Conservation (phyloP, 2,329 filamentous ascomycete species). For the Aspergillus quadricinctus region DNA sequence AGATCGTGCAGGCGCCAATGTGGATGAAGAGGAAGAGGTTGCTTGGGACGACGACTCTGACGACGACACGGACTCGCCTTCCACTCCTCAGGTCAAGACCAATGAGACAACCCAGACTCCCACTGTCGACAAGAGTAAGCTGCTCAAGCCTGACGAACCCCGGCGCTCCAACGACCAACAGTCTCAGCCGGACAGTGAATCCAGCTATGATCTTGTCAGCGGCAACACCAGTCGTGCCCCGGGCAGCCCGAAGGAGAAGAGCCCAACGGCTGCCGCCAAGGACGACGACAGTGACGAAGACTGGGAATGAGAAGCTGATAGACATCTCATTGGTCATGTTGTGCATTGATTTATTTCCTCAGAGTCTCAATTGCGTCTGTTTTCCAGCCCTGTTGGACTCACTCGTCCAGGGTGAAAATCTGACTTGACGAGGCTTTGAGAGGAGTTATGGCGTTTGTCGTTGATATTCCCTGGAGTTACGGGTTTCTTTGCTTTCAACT, state of each 20-base stretch:
- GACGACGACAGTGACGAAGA: conserved; percentile 66
- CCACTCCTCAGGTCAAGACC: conserved; percentile 42
- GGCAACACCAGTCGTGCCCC: conserved; percentile 75
- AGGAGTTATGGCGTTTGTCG: neutral
- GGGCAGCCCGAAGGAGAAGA: conserved; percentile 56
- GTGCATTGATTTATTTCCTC: neutral
- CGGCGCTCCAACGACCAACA: conserved; percentile 80
- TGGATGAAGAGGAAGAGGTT: conserved; percentile 68
- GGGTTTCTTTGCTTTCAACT: neutral
- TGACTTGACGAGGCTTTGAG: neutral
- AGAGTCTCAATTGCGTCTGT: neutral
- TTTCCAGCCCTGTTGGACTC: neutral
- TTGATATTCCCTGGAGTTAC: neutral
- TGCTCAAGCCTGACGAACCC: conserved; percentile 60
- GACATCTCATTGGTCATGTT: neutral
- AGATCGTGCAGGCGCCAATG: conserved; percentile 33
- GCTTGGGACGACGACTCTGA: conserved; percentile 70
- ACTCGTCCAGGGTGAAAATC: neutral
- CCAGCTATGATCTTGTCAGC: conserved; percentile 91
- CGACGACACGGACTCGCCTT: conserved; percentile 42
- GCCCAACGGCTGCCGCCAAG: conserved; percentile 28
- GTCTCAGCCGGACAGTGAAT: conserved; percentile 87
- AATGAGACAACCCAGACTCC: conserved; percentile 30
- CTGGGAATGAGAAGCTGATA: conserved; percentile 58
- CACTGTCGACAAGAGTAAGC: conserved; percentile 33